Conservation (phyloP, 176 grass and related monocot species). For the sorghum (Sorghum bicolor) region DNA sequence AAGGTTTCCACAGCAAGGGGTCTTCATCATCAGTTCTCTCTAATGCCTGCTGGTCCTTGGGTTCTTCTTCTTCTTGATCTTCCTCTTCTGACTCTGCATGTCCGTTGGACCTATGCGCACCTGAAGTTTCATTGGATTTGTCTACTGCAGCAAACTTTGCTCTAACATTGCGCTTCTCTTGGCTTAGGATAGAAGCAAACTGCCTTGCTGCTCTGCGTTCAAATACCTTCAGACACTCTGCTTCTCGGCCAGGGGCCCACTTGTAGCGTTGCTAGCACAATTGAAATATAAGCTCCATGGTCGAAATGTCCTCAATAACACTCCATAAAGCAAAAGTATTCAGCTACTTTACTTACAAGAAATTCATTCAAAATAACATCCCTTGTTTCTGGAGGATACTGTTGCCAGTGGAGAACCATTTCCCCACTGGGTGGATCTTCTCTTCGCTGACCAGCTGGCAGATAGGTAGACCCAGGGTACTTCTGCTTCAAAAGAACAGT, state of each 20-base stretch:
- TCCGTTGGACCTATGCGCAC: not conserved
- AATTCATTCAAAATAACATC: constrained; percentile 40
- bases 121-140: not conserved
- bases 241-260: constrained; percentile 35
- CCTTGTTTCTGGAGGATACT: constrained; percentile 29
- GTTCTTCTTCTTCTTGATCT: constrained; percentile 15
- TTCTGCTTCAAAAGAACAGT: constrained; percentile 42
- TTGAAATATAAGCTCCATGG: not conserved
- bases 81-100: constrained; percentile 7
- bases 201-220: constrained; percentile 29
- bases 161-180: constrained; percentile 40
- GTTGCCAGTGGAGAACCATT: constrained; percentile 33
- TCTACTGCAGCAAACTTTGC: not conserved
- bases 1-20: constrained; percentile 33
- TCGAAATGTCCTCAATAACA: not conserved
- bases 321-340: not conserved
- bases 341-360: constrained; percentile 34
- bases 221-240: constrained; percentile 40
- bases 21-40: constrained; percentile 14
- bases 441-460: constrained; percentile 6
- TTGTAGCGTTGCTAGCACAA: constrained; percentile 40
- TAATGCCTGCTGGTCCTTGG: constrained; percentile 13
- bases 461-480: constrained; percentile 43
- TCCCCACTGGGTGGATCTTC: constrained; percentile 27
- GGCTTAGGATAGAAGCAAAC: constrained; percentile 17